Conservation (phyloP, 768 basidiomycete species). For the Auricularia sp. region DNA sequence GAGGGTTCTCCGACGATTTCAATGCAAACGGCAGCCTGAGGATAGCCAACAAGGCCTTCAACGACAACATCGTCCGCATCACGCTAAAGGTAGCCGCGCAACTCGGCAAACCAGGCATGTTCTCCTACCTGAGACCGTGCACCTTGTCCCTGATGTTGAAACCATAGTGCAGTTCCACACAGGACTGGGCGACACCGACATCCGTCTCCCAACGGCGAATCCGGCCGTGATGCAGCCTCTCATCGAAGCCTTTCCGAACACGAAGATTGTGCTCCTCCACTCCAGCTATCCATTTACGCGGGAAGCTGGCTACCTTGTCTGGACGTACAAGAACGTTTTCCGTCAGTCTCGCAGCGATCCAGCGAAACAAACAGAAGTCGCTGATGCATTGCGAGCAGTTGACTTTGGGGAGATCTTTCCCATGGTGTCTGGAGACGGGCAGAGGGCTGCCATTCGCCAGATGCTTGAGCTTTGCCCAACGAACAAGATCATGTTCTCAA, state of each 20-base stretch:
- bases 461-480: conserved; percentile 64
- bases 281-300: conserved; percentile 70
- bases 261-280: conserved; percentile 61
- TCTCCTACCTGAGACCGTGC: neutral
- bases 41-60: conserved; percentile 50
- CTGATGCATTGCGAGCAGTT: conserved; percentile 17
- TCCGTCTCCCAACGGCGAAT: conserved; percentile 45
- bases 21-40: conserved; percentile 32
- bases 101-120: conserved; percentile 49
- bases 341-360: conserved; percentile 10
- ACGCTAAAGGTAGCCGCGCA: conserved; percentile 44
- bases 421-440: conserved; percentile 51
- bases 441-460: conserved; percentile 48
- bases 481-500: conserved; percentile 76
- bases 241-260: conserved; percentile 51
- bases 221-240: conserved; percentile 60
- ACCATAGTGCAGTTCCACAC: conserved; percentile 73
- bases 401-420: conserved; percentile 79
- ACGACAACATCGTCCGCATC: conserved; percentile 54
- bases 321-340: conserved; percentile 65
- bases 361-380: neutral
- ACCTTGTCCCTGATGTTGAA: neutral
- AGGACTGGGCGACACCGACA: conserved; percentile 68
- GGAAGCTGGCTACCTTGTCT: conserved; percentile 67
- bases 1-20: conserved; percentile 26